phyloP scores from a whole-genome alignment of 2,329 filamentous ascomycete genomes.

The Atkinsonella texensis region DNA sequence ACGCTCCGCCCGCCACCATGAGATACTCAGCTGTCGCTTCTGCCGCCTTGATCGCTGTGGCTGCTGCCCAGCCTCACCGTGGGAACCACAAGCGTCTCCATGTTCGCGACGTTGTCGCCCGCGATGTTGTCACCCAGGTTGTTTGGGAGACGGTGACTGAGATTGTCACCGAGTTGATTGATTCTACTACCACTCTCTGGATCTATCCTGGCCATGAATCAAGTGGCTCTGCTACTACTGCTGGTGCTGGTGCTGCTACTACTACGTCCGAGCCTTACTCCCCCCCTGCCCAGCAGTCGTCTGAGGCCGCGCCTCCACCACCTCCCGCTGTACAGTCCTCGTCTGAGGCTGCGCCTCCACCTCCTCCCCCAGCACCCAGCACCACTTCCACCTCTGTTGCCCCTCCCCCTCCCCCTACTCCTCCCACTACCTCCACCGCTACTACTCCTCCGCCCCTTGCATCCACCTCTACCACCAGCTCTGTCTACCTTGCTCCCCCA shows the following conservation, averaged over 20 bases:
- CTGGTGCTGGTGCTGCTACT: conserved; percentile 12
- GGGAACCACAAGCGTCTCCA: conserved; percentile 26
- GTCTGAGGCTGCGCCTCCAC: conserved; percentile 2
- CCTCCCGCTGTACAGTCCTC: conserved; percentile 4
- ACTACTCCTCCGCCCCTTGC: conserved; percentile 11
- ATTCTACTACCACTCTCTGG: conserved; percentile 35
- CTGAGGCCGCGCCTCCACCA: conserved; percentile 3
- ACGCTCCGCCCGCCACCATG: conserved; percentile 20
- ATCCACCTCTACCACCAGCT: conserved; percentile 6
- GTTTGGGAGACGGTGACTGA: conserved; percentile 39
- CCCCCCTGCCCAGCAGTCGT: conserved; percentile 1
- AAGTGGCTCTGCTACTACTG: neutral
- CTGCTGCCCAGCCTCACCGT: conserved; percentile 38
- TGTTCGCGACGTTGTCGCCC: conserved; percentile 12
- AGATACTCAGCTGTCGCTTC: conserved; percentile 25
- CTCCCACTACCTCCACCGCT: conserved; percentile 15
- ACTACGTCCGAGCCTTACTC: conserved; percentile 14
- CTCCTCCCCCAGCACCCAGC: conserved; percentile 4
- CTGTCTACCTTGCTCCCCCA: conserved; percentile 7
- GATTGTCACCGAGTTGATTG: conserved; percentile 34
- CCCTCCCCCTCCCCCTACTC: conserved; percentile 13
- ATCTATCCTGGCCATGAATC: conserved; percentile 23
- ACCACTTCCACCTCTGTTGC: conserved; percentile 11
- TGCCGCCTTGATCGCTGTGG: conserved; percentile 26
- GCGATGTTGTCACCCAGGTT: conserved; percentile 33